Evolutionary conservation across 768 basidiomycete species (phyloP).

Genomic region (Boletellus ananas): DNA sequence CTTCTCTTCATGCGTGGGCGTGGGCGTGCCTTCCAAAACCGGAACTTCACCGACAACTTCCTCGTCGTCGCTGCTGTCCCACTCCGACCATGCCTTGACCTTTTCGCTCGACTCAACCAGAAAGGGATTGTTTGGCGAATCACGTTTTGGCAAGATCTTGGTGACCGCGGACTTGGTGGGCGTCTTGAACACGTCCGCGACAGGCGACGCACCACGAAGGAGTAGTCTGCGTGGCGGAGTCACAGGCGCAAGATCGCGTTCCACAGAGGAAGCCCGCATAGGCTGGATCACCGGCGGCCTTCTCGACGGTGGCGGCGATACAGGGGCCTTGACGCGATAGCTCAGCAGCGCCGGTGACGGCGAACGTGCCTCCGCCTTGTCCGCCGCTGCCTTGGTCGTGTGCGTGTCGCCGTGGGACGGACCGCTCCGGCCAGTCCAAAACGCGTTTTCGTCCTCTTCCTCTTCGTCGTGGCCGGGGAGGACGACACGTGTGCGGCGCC

Average conservation of each 20-base stretch:
- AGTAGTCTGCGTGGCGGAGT: slow-evolving; percentile 25
- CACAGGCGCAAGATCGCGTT: slow-evolving; percentile 16
- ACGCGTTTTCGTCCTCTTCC: slow-evolving; percentile 45
- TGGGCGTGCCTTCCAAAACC: slow-evolving; percentile 38
- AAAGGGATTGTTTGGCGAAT: slow-evolving; percentile 74
- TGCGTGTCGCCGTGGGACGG: slow-evolving; percentile 8
- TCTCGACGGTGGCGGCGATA: slow-evolving; percentile 67
- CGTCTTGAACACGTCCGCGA: slow-evolving; percentile 29
- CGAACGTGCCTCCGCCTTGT: slow-evolving; percentile 15
- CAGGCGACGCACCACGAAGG: slow-evolving; percentile 20
- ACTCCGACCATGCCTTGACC: slow-evolving; percentile 18
- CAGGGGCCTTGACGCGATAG: slow-evolving; percentile 39
- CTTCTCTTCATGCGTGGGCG: slow-evolving; percentile 44
- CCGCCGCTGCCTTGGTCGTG: slow-evolving; percentile 1
- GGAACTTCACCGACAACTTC: slow-evolving; percentile 30
- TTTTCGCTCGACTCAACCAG: slow-evolving; percentile 37
- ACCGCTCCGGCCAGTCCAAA: slow-evolving; percentile 23
- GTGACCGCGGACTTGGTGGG: slow-evolving; percentile 39
- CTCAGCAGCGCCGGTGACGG: slow-evolving; percentile 37
- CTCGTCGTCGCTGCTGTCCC: slow-evolving; percentile 35
- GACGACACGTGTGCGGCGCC: slow-evolving; percentile 33
- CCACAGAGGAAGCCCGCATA: slow-evolving; percentile 25
- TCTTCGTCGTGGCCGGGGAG: slow-evolving; percentile 45
- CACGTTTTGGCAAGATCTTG: slow-evolving; percentile 40
- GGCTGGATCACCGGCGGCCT: slow-evolving; percentile 36